Evolutionary conservation across 2,329 filamentous ascomycete genomes (phyloP).

Genomic region (Cercospora zeae-maydis): DNA sequence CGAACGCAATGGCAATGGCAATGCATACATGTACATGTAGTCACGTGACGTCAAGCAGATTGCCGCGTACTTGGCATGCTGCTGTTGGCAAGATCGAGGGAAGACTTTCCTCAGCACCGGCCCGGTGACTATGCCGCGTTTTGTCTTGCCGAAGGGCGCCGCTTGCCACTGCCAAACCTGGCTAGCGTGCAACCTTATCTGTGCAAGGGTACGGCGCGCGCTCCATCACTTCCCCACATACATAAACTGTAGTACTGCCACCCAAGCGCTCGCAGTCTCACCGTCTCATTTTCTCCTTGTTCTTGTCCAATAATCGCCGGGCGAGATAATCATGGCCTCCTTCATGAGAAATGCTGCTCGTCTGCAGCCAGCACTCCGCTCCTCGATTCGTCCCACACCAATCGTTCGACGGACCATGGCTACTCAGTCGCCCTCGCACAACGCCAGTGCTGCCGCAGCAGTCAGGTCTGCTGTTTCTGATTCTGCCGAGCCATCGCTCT

Average conservation of each 20-base stretch:
- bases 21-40: background rate
- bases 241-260: background rate
- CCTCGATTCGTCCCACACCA: slow-evolving; percentile 19
- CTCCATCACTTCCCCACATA: slow-evolving; percentile 2
- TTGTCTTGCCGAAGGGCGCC: background rate
- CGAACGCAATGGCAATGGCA: background rate
- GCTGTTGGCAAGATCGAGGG: background rate
- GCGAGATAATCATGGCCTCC: slow-evolving; percentile 32
- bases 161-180: background rate
- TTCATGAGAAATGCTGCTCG: slow-evolving; percentile 33
- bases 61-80: too few relatives aligned
- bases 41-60: background rate
- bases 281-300: background rate
- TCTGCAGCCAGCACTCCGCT: slow-evolving; percentile 30
- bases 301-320: background rate
- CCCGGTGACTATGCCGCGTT: background rate
- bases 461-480: slow-evolving; percentile 25
- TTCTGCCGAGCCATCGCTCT: slow-evolving; percentile 32
- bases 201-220: background rate
- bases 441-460: slow-evolving; percentile 33
- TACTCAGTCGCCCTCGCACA: slow-evolving; percentile 32
- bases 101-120: background rate
- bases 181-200: background rate
- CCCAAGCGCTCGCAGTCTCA: background rate
- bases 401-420: slow-evolving; percentile 29